Evolutionary conservation across 2,329 filamentous ascomycete species (phyloP).

Genomic region (Balansia obtecta): DNA sequence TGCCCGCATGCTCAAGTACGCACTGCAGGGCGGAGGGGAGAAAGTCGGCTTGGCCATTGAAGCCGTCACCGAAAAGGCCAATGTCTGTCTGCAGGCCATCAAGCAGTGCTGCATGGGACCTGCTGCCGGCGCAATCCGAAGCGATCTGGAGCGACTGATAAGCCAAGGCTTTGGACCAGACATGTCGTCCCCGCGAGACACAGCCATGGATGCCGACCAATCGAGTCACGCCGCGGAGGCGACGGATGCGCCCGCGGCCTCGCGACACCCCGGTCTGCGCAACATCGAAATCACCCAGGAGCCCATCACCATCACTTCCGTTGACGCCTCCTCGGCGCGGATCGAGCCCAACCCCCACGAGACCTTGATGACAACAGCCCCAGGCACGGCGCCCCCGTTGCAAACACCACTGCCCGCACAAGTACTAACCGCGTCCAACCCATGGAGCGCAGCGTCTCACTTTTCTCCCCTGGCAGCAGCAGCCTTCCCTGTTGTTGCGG

Average conservation of each 20-base stretch:
- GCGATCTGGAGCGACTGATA: constrained; percentile 40
- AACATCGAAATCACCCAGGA: constrained; percentile 16
- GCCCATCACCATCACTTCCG: constrained; percentile 13
- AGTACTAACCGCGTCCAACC: background rate
- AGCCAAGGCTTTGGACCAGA: constrained; percentile 26
- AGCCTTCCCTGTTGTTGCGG: background rate
- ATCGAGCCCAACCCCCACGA: background rate
- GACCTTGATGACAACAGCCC: background rate
- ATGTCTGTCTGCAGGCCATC: constrained; percentile 37
- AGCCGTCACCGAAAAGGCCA: constrained; percentile 34
- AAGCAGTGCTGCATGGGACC: constrained; percentile 38
- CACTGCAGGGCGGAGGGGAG: constrained; percentile 30
- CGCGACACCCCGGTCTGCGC: constrained; percentile 9
- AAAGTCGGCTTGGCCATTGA: constrained; percentile 33
- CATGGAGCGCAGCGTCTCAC: background rate
- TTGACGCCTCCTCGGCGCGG: background rate
- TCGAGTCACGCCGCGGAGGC: constrained; percentile 1
- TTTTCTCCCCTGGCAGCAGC: background rate
- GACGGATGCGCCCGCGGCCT: constrained; percentile 7
- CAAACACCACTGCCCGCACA: constrained; percentile 1
- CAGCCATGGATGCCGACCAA: constrained; percentile 2
- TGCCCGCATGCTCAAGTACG: constrained; percentile 38
- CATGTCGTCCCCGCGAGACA: constrained; percentile 8
- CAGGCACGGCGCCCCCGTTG: background rate
- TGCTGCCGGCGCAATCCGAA: constrained; percentile 33